Conservation (phyloP, 169 alveolate genomes). For the Cryptosporidium tyzzeri region DNA sequence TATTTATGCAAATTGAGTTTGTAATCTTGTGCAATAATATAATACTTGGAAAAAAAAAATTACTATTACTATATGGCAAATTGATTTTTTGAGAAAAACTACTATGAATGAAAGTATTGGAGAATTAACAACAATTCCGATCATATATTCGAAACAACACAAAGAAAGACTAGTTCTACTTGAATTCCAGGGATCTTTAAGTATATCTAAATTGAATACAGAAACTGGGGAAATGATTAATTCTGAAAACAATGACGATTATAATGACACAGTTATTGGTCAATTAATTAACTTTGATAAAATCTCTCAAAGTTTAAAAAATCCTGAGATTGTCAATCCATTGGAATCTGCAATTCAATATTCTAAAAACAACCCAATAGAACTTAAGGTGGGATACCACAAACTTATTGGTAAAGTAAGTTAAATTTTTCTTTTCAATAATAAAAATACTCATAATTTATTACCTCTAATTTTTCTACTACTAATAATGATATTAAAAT, state of each 20-base stretch:
- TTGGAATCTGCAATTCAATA: neutral
- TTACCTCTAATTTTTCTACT: neutral
- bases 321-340: neutral
- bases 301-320: neutral
- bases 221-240: constrained; percentile 39
- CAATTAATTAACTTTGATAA: constrained; percentile 25
- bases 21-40: neutral
- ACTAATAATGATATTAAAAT: neutral
- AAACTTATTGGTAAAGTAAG: constrained; percentile 59
- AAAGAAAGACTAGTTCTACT: constrained; percentile 13
- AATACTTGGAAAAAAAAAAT: neutral
- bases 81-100: neutral
- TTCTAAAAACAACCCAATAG: constrained; percentile 42
- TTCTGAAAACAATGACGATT: constrained; percentile 34
- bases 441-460: neutral
- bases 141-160: neutral
- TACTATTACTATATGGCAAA: neutral
- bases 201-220: constrained; percentile 32
- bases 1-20: no score
- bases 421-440: neutral
- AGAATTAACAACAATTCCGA: neutral
- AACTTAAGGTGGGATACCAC: constrained; percentile 42
- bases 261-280: constrained; percentile 16
- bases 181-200: constrained; percentile 58
- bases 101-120: neutral